Base-by-base conservation (phyloP, 1,139 yeast genomes). In the Yamadazyma dushanensis region DNA sequence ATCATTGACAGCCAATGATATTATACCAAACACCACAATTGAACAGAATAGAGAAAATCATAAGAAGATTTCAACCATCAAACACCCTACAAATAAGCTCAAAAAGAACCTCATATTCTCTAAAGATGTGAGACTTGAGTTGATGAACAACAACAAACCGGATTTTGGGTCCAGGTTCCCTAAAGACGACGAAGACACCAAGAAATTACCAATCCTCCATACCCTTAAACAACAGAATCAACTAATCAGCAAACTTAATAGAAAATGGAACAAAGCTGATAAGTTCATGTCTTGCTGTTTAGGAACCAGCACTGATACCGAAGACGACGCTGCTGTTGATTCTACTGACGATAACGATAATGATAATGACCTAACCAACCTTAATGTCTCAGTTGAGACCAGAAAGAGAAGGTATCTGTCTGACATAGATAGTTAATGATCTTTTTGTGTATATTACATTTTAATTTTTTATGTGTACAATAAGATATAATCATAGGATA, bases 51-150 rank as follows among this genome's bases (percentile, higher is more conserved):
- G 44, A 18, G 39, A 39, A 19, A 34, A 34, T 8, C 24, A 18
- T 16, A 41, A 37, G 22, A 37, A 35, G 28, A 41, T 36, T 15
- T 22, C 41, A 8, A 26, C 36, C 11, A 22, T 34, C 11, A 37
- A 29, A 29, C 36, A 24, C 16, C 38, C 40, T 16, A 9, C 22
- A 11, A 26, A 10, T 8, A 19, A 11, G 7, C 17, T 38, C 21
- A 46, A 44, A 26, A 59, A 63, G 38, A 62, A 58, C 35, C 39
- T 57, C 24, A 51, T 66, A 2, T 59, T 59, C 37, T 63, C 70
- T 16, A 69, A 67, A 42, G 74, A 68, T 29, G 49, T 69, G 9
- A 67, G 68, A 44, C 41, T 64, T 19, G 75, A 69, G 44, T 47
- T 67, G 16, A 45, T 54, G 20, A 27, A 33, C 7, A 35, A 35